Evolutionary conservation across 2,329 filamentous ascomycete species (phyloP).

Genomic region (Diaporthe sp.): DNA sequence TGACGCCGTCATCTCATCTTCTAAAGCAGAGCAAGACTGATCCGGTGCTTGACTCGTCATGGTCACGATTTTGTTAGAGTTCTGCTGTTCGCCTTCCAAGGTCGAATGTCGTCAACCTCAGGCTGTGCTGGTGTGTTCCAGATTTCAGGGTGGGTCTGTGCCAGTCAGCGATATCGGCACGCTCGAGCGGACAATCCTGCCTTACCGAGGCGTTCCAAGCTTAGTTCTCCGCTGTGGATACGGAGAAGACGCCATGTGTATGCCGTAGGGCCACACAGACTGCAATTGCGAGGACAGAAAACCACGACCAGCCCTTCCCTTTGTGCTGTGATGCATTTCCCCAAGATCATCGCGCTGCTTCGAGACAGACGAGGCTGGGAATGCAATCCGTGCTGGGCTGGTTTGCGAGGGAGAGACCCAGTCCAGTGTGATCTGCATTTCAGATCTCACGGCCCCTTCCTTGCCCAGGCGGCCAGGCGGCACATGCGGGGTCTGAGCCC

Average conservation of each 20-base stretch:
- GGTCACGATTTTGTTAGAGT: conserved; percentile 4
- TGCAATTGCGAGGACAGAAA: not conserved
- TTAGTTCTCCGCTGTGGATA: conserved; percentile 14
- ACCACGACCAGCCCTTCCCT: conserved; percentile 1
- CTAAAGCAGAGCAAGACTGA: not conserved
- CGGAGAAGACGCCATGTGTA: not conserved
- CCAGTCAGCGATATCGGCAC: conserved; percentile 38
- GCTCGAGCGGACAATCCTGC: conserved; percentile 21
- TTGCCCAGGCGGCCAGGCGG: conserved; percentile 15
- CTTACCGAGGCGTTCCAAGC: conserved; percentile 19
- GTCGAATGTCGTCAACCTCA: conserved; percentile 20
- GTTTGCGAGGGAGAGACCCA: conserved; percentile 28
- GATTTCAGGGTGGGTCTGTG: conserved; percentile 28
- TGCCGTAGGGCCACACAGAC: not conserved
- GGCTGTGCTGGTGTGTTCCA: conserved; percentile 5
- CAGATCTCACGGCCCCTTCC: conserved; percentile 23
- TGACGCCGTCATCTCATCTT: not conserved
- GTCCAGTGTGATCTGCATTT: conserved; percentile 33
- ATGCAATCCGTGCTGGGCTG: conserved; percentile 27
- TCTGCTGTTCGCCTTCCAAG: conserved; percentile 8
- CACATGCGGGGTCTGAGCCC: conserved; percentile 7
- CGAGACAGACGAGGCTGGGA: conserved; percentile 32
- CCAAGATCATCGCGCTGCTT: conserved; percentile 21
- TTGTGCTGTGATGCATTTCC: conserved; percentile 10
- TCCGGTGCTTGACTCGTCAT: conserved; percentile 13